Evolutionary conservation across 1,139 yeast genomes (phyloP).

Genomic region (Eremothecium cymbalariae): DNA sequence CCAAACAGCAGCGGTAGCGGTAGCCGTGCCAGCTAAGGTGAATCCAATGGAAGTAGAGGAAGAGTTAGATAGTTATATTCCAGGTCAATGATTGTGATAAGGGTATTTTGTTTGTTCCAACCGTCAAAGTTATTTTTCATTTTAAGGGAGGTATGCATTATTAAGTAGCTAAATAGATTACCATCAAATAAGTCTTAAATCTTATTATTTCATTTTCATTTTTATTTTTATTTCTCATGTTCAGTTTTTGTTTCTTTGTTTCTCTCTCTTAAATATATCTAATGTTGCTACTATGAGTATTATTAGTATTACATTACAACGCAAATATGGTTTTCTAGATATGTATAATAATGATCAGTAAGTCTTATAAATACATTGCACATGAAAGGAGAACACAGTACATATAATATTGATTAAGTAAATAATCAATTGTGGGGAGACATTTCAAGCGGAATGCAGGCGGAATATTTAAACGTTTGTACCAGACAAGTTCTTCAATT

Average conservation of each 20-base stretch:
- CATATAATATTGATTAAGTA: background rate
- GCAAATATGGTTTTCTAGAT: slow-evolving; percentile 1
- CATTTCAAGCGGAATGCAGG: background rate
- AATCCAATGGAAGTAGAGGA: slow-evolving; percentile 9
- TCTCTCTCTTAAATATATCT: too few species aligned
- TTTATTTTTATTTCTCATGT: too few species aligned
- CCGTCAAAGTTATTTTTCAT: too few species aligned
- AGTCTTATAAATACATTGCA: slow-evolving; percentile 3
- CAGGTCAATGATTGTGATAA: slow-evolving; percentile 13
- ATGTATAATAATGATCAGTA: background rate
- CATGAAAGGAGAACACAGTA: background rate
- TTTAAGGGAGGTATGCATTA: too few species aligned
- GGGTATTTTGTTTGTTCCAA: too few species aligned
- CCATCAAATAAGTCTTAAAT: too few species aligned
- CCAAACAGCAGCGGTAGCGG: too few species aligned
- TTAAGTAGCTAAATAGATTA: too few species aligned
- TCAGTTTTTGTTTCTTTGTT: too few species aligned
- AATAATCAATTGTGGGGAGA: slow-evolving; percentile 1
- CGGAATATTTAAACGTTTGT: slow-evolving; percentile 5
- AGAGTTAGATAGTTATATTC: slow-evolving; percentile 14
- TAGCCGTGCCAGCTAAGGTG: background rate
- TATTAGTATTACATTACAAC: slow-evolving; percentile 1
- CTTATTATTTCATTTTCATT: too few species aligned
- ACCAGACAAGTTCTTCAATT: slow-evolving; percentile 23
- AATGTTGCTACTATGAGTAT: background rate